These are phyloP conservation scores for Pythium sukuiense DNA, from an alignment of 352 stramenopile species.

Conservation along the genomic window DNA sequence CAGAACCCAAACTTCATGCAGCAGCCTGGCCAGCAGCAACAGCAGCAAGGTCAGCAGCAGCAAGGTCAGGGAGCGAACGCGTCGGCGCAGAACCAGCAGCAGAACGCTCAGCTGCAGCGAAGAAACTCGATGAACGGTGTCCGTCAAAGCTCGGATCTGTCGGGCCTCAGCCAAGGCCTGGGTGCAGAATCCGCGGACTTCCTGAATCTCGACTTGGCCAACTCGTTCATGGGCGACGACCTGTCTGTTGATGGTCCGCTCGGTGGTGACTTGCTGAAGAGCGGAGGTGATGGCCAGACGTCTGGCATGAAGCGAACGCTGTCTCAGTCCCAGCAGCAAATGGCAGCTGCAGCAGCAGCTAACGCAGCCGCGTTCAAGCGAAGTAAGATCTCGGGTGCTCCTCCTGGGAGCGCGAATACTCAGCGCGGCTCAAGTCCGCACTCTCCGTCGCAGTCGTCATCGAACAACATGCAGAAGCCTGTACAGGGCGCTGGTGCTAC, in stretches of 20 bases:
- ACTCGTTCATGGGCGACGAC: constrained; percentile 68
- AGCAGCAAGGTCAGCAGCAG: constrained; percentile 41
- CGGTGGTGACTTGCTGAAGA: constrained; percentile 35
- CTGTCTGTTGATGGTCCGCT: constrained; percentile 33
- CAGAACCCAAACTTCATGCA: constrained; percentile 68
- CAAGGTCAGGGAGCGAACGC: constrained; percentile 33
- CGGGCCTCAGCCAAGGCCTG: constrained; percentile 38
- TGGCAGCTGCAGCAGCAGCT: constrained; percentile 57
- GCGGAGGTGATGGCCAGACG: constrained; percentile 37
- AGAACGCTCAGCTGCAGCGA: constrained; percentile 39
- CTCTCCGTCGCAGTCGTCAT: constrained; percentile 45
- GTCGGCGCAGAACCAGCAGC: constrained; percentile 15
- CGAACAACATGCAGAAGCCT: constrained; percentile 69
- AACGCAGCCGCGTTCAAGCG: constrained; percentile 83
- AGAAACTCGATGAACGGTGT: constrained; percentile 42
- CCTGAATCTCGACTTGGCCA: constrained; percentile 76
- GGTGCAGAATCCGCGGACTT: constrained; percentile 71
- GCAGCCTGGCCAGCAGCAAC: constrained; percentile 46
- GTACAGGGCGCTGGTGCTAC: constrained; percentile 57
- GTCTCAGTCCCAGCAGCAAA: constrained; percentile 79
- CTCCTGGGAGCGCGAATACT: constrained; percentile 18
- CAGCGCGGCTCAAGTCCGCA: constrained; percentile 43
- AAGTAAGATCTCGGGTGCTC: constrained; percentile 57
- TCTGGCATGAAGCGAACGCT: constrained; percentile 68
- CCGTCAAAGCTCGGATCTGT: constrained; percentile 60